Base-by-base conservation (phyloP, 2,329 filamentous ascomycete genomes). In the Leptographium galeiforme region DNA sequence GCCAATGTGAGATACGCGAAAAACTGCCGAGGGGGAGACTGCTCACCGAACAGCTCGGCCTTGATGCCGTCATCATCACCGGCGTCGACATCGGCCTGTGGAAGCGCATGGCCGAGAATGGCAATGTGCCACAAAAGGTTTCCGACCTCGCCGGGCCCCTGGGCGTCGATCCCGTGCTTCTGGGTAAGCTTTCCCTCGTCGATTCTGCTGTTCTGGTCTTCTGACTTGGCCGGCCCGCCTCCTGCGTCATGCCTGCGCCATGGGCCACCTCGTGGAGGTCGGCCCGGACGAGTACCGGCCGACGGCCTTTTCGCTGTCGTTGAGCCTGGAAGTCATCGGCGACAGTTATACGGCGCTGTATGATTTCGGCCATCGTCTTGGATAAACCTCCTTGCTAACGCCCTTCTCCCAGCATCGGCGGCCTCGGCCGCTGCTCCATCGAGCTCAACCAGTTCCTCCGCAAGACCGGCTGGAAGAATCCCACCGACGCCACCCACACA, bases 1-100 rank as follows among this genome's bases (percentile, higher is more conserved):
- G 55, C 52, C 16, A 53, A 56, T 46, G 55, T 53, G 50, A 4
- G 54, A 55, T 14, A 34, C 14, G 13, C 30, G 30, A 11, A 10
- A 10, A 8, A 8, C 10, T 16, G 44, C 4, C 13, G n/a, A n/a
- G 25, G 5, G 25, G 5, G 19, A 45, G 5, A 45, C n/a, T 12
- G 7, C 34, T n/a, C 13, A 14, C 33, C 19, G 25, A 8, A 33
- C 13, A 43, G 48, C 38, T 19, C 6, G 16, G 46, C 11, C n/a
- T 51, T 5, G 44, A 33, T 6, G 19, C 48, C 6, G 44, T 52
- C n/a, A 49, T 55, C 4, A 49, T 60, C 18, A 43, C 56, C 12
- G 66, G 67, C n/a, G 61, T 66, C 0, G 63, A 70, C 6, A 59
- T 61, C n/a, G 67, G 68, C 5, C 60, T 71, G 10, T 72, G 66